phyloP scores from a whole-genome alignment of 345 rosid species.

The Firmiana major region DNA sequence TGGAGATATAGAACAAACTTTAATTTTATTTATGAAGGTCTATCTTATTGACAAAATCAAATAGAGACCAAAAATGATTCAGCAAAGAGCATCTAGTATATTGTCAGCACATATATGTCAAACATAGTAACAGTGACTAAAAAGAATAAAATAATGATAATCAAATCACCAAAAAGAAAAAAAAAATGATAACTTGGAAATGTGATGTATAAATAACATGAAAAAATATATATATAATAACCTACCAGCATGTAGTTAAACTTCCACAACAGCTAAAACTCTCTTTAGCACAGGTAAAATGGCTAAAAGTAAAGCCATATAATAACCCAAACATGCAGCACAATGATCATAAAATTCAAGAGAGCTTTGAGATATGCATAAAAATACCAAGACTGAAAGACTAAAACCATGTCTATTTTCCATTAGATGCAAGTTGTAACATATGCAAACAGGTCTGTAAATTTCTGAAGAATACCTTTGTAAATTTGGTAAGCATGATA shows the following conservation, averaged over 20 bases:
- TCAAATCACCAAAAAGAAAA: not conserved
- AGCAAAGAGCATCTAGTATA: not conserved
- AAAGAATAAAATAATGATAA: not conserved
- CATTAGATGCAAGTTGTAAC: not conserved
- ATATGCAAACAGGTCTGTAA: not conserved
- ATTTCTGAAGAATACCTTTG: slow-evolving; percentile 45
- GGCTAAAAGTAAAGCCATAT: not conserved
- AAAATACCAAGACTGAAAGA: not conserved
- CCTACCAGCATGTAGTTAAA: not conserved
- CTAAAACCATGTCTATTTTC: not conserved
- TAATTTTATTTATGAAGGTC: not conserved
- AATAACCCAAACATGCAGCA: not conserved
- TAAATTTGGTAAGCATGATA: slow-evolving; percentile 51
- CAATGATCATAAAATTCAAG: not conserved
- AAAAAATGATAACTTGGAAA: not conserved
- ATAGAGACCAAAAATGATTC: not conserved
- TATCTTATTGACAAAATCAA: slow-evolving; percentile 8
- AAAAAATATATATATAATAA: not conserved
- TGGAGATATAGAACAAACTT: slow-evolving; percentile 36
- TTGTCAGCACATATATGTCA: not conserved
- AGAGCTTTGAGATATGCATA: not conserved
- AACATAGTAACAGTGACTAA: not conserved
- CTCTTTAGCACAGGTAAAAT: not conserved
- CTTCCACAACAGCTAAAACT: not conserved
- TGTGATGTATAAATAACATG: not conserved